Base-by-base conservation (phyloP, 129 eudicot genomes). In the Oenanthe sinensis region DNA sequence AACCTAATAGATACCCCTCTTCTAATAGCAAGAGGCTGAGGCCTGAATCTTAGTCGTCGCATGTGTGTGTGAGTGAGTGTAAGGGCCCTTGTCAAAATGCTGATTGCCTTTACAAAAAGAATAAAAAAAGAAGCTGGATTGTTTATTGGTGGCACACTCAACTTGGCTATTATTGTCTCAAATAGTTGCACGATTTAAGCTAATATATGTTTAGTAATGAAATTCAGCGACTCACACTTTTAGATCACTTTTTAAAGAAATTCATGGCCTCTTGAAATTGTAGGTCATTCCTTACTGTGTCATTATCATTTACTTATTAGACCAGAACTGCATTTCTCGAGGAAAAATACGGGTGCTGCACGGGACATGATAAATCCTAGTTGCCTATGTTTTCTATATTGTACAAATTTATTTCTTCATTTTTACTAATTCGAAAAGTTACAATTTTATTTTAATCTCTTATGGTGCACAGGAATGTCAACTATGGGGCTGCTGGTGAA, bases 401-500 rank as follows among this genome's bases (percentile, higher is more conserved):
- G 62, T 7, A 22, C 26, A 54, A 54, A 0, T 17, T 54, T 2
- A 54, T 54, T 54, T 54, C 26, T 22, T 54, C 2, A 20, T 11
- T 54, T 54, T n/a, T 54, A 54, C 62, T n/a, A 54, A 19, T 49
- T 49, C 17, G 0, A 50, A 17, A 17, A 17, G 60, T 5, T 22
- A 52, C 7, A 17, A 6, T 58, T 22, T n/a, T 0, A 8, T 55
- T 55, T 55, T 20, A 8, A 55, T 70, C 36, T 26, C 19, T 75
- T 49, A 69, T 75, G 3, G 75, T 79, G 52, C 9, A 10, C 81
- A 91, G 97, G 98, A 95, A 95, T 85, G 87, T 33, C 79, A 95
- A 95, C 84, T 95, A 95, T 46, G 99, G 99, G 55, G 87, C 86
- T 65, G 76, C 78, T 20, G 99, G 92, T 24, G 93, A 95, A 68